Conservation (phyloP, 2,329 filamentous ascomycete genomes). For the Salinomyces thailandicus region DNA sequence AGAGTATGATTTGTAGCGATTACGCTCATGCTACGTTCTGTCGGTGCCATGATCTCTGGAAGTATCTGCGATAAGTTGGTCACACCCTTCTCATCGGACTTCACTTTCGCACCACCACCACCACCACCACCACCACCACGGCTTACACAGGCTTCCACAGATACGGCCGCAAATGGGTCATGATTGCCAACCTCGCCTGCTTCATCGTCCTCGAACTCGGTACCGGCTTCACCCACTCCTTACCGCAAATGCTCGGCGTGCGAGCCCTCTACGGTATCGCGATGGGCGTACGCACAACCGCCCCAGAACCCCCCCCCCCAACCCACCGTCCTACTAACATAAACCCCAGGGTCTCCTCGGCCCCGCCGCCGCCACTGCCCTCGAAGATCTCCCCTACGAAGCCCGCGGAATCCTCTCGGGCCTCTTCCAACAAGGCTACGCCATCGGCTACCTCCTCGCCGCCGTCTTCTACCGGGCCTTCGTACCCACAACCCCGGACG, state of each 20-base stretch:
- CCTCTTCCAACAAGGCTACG: constrained; percentile 27
- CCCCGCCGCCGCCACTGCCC: constrained; percentile 28
- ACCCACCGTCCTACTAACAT: neutral
- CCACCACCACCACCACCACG: no score
- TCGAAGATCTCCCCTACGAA: constrained; percentile 31
- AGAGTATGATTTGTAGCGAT: no score
- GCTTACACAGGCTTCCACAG: no score
- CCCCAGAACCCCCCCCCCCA: neutral
- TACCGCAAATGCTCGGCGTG: constrained; percentile 28
- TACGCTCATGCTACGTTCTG: constrained; percentile 24
- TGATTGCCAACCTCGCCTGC: constrained; percentile 27
- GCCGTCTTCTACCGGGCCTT: constrained; percentile 28
- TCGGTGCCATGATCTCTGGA: constrained; percentile 23
- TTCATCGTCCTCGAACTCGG: constrained; percentile 30
- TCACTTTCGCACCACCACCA: neutral
- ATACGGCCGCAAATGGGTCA: constrained; percentile 27
- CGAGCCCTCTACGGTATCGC: constrained; percentile 29
- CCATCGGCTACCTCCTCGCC: constrained; percentile 27
- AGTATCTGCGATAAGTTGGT: constrained; percentile 15
- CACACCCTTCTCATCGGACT: neutral
- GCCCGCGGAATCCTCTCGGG: constrained; percentile 30
- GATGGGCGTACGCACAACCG: constrained; percentile 22
- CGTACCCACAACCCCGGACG: constrained; percentile 25
- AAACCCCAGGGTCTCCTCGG: constrained; percentile 18
- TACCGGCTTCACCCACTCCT: constrained; percentile 28